phyloP scores from a whole-genome alignment of 441 rosid species.

The Adansonia gregorii region DNA sequence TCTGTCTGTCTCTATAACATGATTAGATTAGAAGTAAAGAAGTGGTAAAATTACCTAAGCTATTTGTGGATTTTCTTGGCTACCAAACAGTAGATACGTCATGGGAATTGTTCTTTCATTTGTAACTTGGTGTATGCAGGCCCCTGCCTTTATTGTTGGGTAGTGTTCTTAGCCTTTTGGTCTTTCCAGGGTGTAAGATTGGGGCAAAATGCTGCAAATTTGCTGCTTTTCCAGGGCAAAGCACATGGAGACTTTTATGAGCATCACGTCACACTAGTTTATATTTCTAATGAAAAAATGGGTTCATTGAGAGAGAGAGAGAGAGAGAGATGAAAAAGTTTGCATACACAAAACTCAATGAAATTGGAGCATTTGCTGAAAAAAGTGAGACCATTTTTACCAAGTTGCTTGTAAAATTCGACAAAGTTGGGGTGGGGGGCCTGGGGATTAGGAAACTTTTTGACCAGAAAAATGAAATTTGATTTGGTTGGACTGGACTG shows the following conservation, averaged over 20 bases:
- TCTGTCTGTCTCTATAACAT: background rate
- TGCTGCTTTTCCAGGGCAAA: constrained; percentile 11
- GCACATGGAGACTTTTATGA: constrained; percentile 19
- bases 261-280: constrained; percentile 9
- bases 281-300: background rate
- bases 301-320: background rate
- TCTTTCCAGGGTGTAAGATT: background rate
- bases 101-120: background rate
- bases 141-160: constrained; percentile 14
- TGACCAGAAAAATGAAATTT: background rate
- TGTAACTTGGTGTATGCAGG: background rate
- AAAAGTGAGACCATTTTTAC: background rate
- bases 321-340: background rate
- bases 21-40: background rate
- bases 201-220: background rate
- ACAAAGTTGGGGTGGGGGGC: background rate
- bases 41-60: background rate
- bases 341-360: background rate
- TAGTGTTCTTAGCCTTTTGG: constrained; percentile 3
- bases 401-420: constrained; percentile 3
- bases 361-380: background rate
- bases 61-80: constrained; percentile 15
- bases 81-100: constrained; percentile 10
- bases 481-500: background rate
- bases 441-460: background rate